Conservation (phyloP, 2,329 filamentous ascomycete species). For the Harringtonia aguacate region DNA sequence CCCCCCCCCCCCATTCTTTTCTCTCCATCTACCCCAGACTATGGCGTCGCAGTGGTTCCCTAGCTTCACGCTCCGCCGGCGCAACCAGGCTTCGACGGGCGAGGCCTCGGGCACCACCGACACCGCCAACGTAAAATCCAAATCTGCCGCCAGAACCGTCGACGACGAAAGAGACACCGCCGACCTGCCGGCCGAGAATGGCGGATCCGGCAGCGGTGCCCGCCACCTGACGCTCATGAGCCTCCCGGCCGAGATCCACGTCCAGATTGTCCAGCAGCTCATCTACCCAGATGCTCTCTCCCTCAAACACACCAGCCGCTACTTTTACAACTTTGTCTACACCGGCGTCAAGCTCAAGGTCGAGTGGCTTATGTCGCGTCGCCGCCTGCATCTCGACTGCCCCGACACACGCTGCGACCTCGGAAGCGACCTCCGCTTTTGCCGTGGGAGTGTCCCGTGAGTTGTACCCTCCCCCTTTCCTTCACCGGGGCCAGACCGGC, state of each 20-base stretch:
- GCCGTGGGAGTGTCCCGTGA: conserved; percentile 47
- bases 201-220: background rate
- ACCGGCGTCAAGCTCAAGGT: conserved; percentile 57
- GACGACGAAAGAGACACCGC: no score
- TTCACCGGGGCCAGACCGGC: no score
- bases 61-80: background rate
- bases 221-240: conserved; percentile 17
- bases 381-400: conserved; percentile 52
- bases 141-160: background rate
- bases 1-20: no score
- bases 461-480: conserved; percentile 12
- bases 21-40: no score
- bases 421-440: conserved; percentile 49
- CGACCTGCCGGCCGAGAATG: no score
- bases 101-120: background rate
- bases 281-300: conserved; percentile 62
- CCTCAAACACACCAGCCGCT: conserved; percentile 53
- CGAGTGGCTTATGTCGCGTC: conserved; percentile 56
- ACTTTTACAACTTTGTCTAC: conserved; percentile 54
- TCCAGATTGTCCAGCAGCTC: conserved; percentile 48
- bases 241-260: conserved; percentile 57
- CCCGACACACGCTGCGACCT: conserved; percentile 47
- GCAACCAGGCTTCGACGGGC: background rate
- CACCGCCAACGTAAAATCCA: background rate
- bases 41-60: conserved; percentile 2